A percentile compares a stretch with the other conserved stretches of the same genome.
Conservation (phyloP, 257 asterid species). For the Rubia yunnanensis region DNA sequence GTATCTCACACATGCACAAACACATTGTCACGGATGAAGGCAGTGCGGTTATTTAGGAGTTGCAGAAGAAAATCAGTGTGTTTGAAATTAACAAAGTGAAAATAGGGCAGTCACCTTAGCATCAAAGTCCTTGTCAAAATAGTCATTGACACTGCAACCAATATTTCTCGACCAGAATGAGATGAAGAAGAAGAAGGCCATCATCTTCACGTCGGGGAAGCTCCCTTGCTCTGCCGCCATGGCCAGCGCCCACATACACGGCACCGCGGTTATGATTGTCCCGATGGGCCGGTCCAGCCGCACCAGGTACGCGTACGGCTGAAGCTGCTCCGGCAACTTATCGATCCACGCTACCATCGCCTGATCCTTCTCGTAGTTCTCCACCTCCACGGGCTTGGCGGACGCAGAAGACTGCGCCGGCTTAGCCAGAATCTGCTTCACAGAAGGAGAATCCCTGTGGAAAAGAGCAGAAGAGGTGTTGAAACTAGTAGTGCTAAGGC, state of each 20-base stretch:
- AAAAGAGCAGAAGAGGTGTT: background rate
- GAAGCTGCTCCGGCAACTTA: constrained; percentile 43
- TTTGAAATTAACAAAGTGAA: too few relatives aligned
- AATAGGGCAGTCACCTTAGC: constrained; percentile 43
- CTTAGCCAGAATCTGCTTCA: background rate
- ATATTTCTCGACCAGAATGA: constrained; percentile 80
- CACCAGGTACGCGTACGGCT: constrained; percentile 67
- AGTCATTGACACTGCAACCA: constrained; percentile 75
- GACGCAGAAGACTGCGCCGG: background rate
- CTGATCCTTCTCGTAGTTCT: background rate
- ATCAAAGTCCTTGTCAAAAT: constrained; percentile 78
- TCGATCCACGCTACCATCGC: constrained; percentile 47
- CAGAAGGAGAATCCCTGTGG: background rate
- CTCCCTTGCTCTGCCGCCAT: constrained; percentile 64
- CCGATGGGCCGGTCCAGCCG: constrained; percentile 82
- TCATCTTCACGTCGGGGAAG: constrained; percentile 67
- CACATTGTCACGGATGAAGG: too few relatives aligned
- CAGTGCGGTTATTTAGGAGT: too few relatives aligned
- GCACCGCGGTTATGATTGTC: constrained; percentile 90
- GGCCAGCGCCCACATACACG: constrained; percentile 81
- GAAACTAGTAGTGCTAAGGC: background rate
- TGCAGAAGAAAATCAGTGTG: too few relatives aligned
- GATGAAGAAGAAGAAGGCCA: constrained; percentile 70
- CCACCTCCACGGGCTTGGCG: background rate
- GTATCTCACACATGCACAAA: too few relatives aligned